Evolutionary conservation across 2,329 filamentous ascomycete species (phyloP).

Genomic region (Alternaria tenuissima): DNA sequence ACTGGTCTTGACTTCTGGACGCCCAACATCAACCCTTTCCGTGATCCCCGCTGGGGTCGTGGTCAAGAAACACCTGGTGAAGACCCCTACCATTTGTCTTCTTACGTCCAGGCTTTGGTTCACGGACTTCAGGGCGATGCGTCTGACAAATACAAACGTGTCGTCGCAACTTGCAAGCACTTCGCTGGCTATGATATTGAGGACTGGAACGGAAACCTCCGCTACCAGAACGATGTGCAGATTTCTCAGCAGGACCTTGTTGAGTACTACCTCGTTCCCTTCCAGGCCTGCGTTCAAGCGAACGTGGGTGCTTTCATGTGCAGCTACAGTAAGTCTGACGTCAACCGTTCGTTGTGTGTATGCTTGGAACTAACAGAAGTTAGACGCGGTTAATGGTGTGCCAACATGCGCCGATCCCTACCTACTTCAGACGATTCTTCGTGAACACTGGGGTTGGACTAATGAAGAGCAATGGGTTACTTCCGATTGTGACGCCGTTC

Average conservation of each 20-base stretch:
- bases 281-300: slow-evolving; percentile 61
- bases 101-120: slow-evolving; percentile 63
- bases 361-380: slow-evolving; percentile 48
- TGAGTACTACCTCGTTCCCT: slow-evolving; percentile 73
- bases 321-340: slow-evolving; percentile 53
- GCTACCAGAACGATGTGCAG: slow-evolving; percentile 63
- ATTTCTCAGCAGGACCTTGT: slow-evolving; percentile 69
- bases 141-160: slow-evolving; percentile 34
- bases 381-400: slow-evolving; percentile 68
- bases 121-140: slow-evolving; percentile 62
- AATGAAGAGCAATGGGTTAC: slow-evolving; percentile 69
- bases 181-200: slow-evolving; percentile 49
- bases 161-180: slow-evolving; percentile 49
- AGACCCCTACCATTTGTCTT: slow-evolving; percentile 61
- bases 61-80: slow-evolving; percentile 65
- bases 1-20: slow-evolving; percentile 67
- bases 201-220: slow-evolving; percentile 40
- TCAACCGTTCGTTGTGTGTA: not conserved
- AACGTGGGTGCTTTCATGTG: slow-evolving; percentile 64
- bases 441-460: slow-evolving; percentile 71
- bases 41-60: slow-evolving; percentile 68
- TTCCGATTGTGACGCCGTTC: slow-evolving; percentile 70
- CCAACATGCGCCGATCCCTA: slow-evolving; percentile 71
- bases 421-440: slow-evolving; percentile 68
- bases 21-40: slow-evolving; percentile 73